These are phyloP conservation scores for Tremella yokohamensis DNA, from an alignment of 768 basidiomycete genomes.

Conservation along the genomic window DNA sequence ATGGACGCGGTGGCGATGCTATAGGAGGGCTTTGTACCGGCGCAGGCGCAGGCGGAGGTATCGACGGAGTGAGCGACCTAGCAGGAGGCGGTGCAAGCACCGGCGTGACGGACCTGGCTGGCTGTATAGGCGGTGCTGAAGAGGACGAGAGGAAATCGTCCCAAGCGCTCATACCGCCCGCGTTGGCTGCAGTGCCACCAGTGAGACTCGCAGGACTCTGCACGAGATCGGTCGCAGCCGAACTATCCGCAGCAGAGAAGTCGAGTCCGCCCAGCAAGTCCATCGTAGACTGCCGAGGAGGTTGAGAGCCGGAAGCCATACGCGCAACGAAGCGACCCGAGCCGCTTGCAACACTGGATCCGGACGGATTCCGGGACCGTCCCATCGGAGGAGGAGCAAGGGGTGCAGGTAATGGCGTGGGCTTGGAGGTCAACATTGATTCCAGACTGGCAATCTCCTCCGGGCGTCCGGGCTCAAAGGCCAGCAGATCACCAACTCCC, in stretches of 20 bases:
- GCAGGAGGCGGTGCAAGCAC: slow-evolving; percentile 5
- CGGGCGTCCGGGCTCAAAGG: slow-evolving; percentile 19
- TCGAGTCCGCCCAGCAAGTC: slow-evolving; percentile 46
- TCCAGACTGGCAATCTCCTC: slow-evolving; percentile 41
- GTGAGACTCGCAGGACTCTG: neutral
- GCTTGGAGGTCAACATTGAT: slow-evolving; percentile 32
- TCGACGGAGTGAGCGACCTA: slow-evolving; percentile 18
- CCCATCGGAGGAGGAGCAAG: slow-evolving; percentile 39
- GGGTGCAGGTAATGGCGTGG: slow-evolving; percentile 31
- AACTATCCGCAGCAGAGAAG: slow-evolving; percentile 9
- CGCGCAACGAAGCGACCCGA: slow-evolving; percentile 21
- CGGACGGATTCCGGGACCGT: too few relatives aligned
- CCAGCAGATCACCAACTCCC: slow-evolving; percentile 58
- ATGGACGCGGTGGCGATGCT: neutral
- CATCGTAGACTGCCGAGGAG: slow-evolving; percentile 23
- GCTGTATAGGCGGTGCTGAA: slow-evolving; percentile 3
- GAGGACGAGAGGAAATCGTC: neutral
- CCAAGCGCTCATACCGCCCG: slow-evolving; percentile 7
- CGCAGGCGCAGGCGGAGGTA: slow-evolving; percentile 50
- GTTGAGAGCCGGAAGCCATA: slow-evolving; percentile 13
- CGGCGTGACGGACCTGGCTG: neutral
- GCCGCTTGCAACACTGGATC: too few relatives aligned
- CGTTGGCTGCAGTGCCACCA: slow-evolving; percentile 18
- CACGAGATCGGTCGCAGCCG: neutral
- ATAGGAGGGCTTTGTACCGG: slow-evolving; percentile 7